Percentiles rank a stretch among this genome's conserved stretches.
Conservation (phyloP, 2,329 filamentous ascomycete genomes). For the Talaromyces sp. region DNA sequence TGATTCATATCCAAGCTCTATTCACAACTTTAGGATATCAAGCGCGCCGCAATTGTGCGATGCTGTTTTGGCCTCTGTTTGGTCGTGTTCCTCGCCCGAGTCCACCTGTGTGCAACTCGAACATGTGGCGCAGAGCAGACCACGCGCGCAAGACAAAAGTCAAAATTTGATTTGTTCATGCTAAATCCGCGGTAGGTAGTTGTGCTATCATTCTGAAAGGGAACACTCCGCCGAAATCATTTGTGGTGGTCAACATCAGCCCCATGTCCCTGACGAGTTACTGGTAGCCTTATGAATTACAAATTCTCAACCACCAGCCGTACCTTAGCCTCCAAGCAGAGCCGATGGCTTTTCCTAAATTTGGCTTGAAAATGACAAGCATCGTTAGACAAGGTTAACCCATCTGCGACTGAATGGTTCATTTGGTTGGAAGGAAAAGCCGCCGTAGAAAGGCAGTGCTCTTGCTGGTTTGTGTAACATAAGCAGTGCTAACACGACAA, state of each 20-base stretch:
- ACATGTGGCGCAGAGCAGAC: neutral
- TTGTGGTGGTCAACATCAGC: neutral
- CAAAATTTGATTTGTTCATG: neutral
- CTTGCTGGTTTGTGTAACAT: constrained; percentile 5
- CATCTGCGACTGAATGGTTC: neutral
- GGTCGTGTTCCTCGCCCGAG: constrained; percentile 12
- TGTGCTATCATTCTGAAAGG: neutral
- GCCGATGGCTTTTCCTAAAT: neutral
- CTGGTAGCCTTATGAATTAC: neutral
- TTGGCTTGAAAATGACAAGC: neutral
- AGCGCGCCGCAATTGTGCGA: neutral
- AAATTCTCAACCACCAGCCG: neutral
- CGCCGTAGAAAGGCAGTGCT: neutral
- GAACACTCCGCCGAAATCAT: neutral
- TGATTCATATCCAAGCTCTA: neutral
- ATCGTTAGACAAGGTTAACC: neutral
- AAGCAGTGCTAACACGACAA: neutral
- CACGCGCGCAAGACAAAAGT: neutral
- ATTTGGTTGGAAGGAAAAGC: neutral
- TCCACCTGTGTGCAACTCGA: constrained; percentile 5
- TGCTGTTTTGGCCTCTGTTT: neutral
- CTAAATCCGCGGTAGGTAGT: neutral
- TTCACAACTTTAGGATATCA: neutral
- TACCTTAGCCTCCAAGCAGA: neutral
- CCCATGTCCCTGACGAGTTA: neutral